Percentiles rank a stretch among this genome's conserved stretches.
phyloP scores from a whole-genome alignment of 371 early-diverging fungal species.

The Dichotomocladium elegans region DNA sequence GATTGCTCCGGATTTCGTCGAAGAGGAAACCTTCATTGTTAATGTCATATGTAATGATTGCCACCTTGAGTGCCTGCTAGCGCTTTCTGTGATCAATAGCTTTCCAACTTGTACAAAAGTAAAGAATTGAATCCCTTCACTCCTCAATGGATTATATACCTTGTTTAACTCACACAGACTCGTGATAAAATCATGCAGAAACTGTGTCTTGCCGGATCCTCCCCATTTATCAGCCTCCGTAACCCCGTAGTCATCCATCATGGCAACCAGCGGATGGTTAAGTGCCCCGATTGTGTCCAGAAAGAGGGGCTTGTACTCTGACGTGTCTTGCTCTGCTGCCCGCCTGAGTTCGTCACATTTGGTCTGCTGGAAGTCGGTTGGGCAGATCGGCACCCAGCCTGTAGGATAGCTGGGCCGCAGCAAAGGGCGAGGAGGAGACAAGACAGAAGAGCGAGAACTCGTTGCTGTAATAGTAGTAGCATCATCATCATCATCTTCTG shows the following conservation, averaged over 20 bases:
- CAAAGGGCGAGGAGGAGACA: too few relatives aligned
- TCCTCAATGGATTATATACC: too few relatives aligned
- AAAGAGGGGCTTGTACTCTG: not conserved
- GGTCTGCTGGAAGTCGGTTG: not conserved
- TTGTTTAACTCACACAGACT: not conserved
- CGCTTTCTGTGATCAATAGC: not conserved
- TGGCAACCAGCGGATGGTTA: slow-evolving; percentile 3
- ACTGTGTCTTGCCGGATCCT: slow-evolving; percentile 8
- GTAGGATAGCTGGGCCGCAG: not conserved
- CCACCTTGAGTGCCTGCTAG: not conserved
- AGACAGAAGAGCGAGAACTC: too few relatives aligned
- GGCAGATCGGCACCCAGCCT: not conserved
- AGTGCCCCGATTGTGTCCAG: not conserved
- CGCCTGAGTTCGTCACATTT: not conserved
- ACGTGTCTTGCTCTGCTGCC: too few relatives aligned
- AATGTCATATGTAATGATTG: slow-evolving; percentile 6
- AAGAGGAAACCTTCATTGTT: slow-evolving; percentile 3
- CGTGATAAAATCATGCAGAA: not conserved
- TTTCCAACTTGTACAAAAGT: not conserved
- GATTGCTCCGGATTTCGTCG: not conserved
- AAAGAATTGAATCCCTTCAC: too few relatives aligned
- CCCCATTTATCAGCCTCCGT: slow-evolving; percentile 3
- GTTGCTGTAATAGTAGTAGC: too few relatives aligned
- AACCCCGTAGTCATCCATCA: slow-evolving; percentile 4
- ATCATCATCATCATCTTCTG: too few relatives aligned